These are phyloP conservation scores for Cytospora leucostoma DNA, from an alignment of 2,329 filamentous ascomycete genomes.

Conservation along the genomic window DNA sequence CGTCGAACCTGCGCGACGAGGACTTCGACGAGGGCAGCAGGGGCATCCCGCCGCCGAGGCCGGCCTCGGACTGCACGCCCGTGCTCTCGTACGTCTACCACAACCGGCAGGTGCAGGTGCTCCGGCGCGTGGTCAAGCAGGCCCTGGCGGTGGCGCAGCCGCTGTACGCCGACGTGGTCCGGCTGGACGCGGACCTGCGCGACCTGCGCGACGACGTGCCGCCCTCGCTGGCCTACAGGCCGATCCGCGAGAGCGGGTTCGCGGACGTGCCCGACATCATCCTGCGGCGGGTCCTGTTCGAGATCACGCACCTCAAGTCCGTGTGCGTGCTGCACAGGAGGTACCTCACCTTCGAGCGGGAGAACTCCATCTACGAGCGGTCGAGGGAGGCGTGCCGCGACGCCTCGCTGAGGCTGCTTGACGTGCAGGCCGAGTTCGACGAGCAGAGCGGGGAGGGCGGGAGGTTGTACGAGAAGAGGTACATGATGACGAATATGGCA, in stretches of 20 bases:
- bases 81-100: constrained; percentile 47
- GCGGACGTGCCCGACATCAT: constrained; percentile 41
- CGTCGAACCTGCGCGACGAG: constrained; percentile 49
- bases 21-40: constrained; percentile 52
- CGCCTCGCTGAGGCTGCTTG: constrained; percentile 47
- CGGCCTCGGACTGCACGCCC: constrained; percentile 45
- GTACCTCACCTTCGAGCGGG: constrained; percentile 45
- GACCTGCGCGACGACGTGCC: constrained; percentile 38
- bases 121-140: constrained; percentile 46
- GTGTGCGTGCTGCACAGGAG: constrained; percentile 53
- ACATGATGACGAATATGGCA: constrained; percentile 55
- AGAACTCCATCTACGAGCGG: constrained; percentile 40
- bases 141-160: constrained; percentile 40
- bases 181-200: constrained; percentile 40
- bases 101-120: constrained; percentile 45
- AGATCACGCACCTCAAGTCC: constrained; percentile 47
- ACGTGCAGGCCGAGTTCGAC: constrained; percentile 51
- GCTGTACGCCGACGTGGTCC: constrained; percentile 43
- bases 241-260: constrained; percentile 36
- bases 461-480: constrained; percentile 52
- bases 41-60: constrained; percentile 43
- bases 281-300: constrained; percentile 42
- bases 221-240: constrained; percentile 33
- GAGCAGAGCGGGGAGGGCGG: constrained; percentile 50
- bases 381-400: constrained; percentile 47